Evolutionary conservation across 2,329 filamentous ascomycete species (phyloP).

Genomic region (Neonectria faginata): DNA sequence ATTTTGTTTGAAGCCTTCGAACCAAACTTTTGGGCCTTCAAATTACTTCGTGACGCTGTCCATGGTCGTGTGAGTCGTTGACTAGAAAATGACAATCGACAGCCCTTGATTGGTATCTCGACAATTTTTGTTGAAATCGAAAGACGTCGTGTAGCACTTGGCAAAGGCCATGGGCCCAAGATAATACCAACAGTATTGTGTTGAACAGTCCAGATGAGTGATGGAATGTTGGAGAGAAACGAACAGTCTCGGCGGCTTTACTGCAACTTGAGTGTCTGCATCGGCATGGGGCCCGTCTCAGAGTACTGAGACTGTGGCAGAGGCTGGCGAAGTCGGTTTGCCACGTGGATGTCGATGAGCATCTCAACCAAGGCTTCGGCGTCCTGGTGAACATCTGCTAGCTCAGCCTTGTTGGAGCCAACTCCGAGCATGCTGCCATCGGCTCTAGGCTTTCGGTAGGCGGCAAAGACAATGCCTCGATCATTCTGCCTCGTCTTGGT

Average conservation of each 20-base stretch:
- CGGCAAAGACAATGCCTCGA: slow-evolving; percentile 67
- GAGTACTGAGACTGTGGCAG: slow-evolving; percentile 43
- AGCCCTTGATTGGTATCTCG: slow-evolving; percentile 48
- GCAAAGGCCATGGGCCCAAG: background rate
- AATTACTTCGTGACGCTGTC: slow-evolving; percentile 42
- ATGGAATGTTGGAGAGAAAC: slow-evolving; percentile 3
- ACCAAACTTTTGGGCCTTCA: slow-evolving; percentile 22
- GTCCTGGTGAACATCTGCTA: slow-evolving; percentile 60
- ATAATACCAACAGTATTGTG: background rate
- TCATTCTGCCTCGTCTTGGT: slow-evolving; percentile 50
- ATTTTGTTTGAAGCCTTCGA: slow-evolving; percentile 17
- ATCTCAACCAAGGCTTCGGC: slow-evolving; percentile 65
- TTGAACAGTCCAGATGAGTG: slow-evolving; percentile 27
- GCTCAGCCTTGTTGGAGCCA: slow-evolving; percentile 53
- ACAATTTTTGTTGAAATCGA: slow-evolving; percentile 30
- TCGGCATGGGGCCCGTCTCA: slow-evolving; percentile 56
- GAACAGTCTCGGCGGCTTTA: background rate
- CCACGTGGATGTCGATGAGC: slow-evolving; percentile 62
- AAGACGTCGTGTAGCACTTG: slow-evolving; percentile 21
- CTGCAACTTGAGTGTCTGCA: slow-evolving; percentile 33
- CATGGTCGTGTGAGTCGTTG: slow-evolving; percentile 44
- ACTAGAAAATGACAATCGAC: slow-evolving; percentile 36
- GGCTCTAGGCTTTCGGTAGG: slow-evolving; percentile 61
- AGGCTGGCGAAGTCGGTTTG: slow-evolving; percentile 51
- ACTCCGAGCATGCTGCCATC: slow-evolving; percentile 52